Base-by-base conservation (phyloP, 2,329 filamentous ascomycete genomes). In the Calonectria leucothoes region DNA sequence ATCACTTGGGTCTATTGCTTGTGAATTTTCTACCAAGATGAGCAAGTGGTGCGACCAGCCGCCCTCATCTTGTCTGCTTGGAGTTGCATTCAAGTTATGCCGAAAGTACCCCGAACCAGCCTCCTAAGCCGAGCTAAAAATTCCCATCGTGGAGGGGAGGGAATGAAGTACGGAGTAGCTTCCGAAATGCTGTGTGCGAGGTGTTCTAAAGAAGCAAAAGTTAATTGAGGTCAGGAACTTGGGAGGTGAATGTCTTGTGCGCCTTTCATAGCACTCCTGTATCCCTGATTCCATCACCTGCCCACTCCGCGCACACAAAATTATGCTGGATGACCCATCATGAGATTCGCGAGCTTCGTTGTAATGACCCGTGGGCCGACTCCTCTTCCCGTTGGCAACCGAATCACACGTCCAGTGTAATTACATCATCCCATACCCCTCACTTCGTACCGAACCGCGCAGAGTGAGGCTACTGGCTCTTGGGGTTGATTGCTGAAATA, bases 61-160 rank as follows among this genome's bases (percentile, higher is more conserved):
- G 31, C 11, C 20, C 31, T 23, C 17, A 11, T n/a, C 2, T 23
- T 37, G 27, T 14, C 12, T 35, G 31, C 31, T 57, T 37, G 14
- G 15, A 23, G 55, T 61, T 61, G 33, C 23, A 39, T 20, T 39
- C 33, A 39, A 37, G 55, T 74, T 78, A 80, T 80, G 77, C 79
- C 79, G 79, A 80, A 72, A 76, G 70, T 80, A 80, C 37, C 79
- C 77, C 73, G 76, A 75, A 45, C 27, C 66, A 69, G 66, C 70
- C 63, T 29, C 31, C 55, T 27, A 73, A 78, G 72, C 77, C 77
- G 77, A 78, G 71, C 63, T 33, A 35, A 57, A 35, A 57, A 29
- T 31, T 57, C 31, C 27, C 48, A 57, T 55, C n/a, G 15, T 31
- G 2, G 27, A 42, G 45, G 11, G 37, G 29, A 8, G 11, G 37